Base-by-base conservation (phyloP, 345 rosid species). In the Clausena lansium region DNA sequence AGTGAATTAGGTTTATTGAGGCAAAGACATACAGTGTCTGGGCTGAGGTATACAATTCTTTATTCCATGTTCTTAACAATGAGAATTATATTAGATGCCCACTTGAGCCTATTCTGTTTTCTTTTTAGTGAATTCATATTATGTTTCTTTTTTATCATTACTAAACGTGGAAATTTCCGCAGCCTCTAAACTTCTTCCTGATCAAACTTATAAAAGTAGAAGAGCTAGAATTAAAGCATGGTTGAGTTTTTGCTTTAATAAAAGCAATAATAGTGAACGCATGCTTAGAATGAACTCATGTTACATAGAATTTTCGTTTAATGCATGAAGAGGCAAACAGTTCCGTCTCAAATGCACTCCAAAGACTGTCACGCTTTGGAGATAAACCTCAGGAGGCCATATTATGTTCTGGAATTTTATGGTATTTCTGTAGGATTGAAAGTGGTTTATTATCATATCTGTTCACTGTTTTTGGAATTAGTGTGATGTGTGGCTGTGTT, bases 1-100 rank as follows among this genome's bases (percentile, higher is more conserved):
- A 85, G 86, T 79, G 99, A 95, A 82, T 86, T 95, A 74, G 99
- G 99, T 35, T 87, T 95, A 76, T 77, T 95, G 86, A 89, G 97
- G 87, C 91, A 91, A 82, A 89, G 93, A 75, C 95, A 95, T 66
- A 87, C 98, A 7, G 99, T 93, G 71, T 89, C 99, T 83, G 99
- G 89, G 86, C 85, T 95, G 81, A 93, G 99, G 99, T 95, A 86
- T 67, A 54, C 77, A 38, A 27, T 79, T 73, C 39, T 27, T 28
- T 32, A 30, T 52, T 58, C n/a, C 64, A 65, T 70, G 33, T 36
- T 25, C 15, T 62, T 73, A 28, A 35, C 54, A 77, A 60, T 65
- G 59, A 22, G 52, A 28, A 33, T 76, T 60, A 32, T 67, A 33
- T 27, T 6, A 17, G 24, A 20, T 14, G 30, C 5, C 9, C 59